Conservation (phyloP, 75 land plant genomes). For the Isoetes taiwanensis region DNA sequence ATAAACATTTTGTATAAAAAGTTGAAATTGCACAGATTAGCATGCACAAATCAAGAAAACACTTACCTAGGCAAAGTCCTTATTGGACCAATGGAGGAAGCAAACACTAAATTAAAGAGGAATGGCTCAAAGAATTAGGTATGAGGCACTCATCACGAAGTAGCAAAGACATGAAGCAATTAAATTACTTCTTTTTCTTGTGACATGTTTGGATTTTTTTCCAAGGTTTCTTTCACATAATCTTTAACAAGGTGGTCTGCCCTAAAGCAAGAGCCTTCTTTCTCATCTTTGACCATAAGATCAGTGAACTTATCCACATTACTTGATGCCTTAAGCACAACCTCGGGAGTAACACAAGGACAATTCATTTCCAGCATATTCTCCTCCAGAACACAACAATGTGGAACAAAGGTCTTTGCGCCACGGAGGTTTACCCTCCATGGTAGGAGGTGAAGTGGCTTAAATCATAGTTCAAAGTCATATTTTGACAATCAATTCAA, state of each 20-base stretch:
- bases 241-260: slow-evolving; percentile 93
- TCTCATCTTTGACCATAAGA: slow-evolving; percentile 93
- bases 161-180: slow-evolving; percentile 53
- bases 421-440: too few species aligned
- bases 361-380: slow-evolving; percentile 90
- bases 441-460: too few species aligned
- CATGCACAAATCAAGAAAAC: background rate
- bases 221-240: slow-evolving; percentile 66
- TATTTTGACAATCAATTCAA: too few species aligned
- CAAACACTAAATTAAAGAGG: slow-evolving; percentile 91
- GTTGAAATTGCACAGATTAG: background rate
- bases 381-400: slow-evolving; percentile 90
- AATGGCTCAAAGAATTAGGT: slow-evolving; percentile 84
- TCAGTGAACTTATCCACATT: slow-evolving; percentile 97
- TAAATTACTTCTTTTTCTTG: slow-evolving; percentile 58
- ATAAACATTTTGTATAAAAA: too few species aligned
- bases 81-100: slow-evolving; percentile 86
- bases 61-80: slow-evolving; percentile 62
- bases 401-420: too few species aligned
- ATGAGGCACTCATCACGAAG: slow-evolving; percentile 77
- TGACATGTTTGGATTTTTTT: slow-evolving; percentile 49
- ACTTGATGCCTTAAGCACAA: slow-evolving; percentile 87
- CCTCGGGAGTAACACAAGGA: slow-evolving; percentile 93
- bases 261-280: slow-evolving; percentile 68
- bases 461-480: too few species aligned